Conservation (phyloP, 2,329 filamentous ascomycete species). For the Ceratocystis cubensis region DNA sequence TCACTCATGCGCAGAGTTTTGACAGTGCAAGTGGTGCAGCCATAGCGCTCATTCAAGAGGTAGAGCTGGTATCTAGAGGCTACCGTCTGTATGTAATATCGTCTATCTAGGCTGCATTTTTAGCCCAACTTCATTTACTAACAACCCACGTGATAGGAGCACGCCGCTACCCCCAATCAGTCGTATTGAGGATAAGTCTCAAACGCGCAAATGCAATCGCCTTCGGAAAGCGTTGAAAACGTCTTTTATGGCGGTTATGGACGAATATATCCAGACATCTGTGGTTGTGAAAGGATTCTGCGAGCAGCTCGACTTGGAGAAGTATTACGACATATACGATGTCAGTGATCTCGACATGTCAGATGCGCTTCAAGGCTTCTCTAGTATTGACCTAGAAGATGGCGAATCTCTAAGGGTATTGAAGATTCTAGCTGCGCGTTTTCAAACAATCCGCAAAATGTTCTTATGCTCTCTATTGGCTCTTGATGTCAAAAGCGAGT, state of each 20-base stretch:
- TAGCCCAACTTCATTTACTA: slow-evolving; percentile 22
- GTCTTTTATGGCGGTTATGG: slow-evolving; percentile 57
- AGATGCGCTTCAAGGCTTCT: slow-evolving; percentile 54
- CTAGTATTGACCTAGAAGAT: slow-evolving; percentile 56
- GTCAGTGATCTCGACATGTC: slow-evolving; percentile 60
- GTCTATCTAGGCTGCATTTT: slow-evolving; percentile 5
- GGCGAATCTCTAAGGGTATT: slow-evolving; percentile 64
- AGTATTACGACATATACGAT: slow-evolving; percentile 84
- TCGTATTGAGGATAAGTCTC: slow-evolving; percentile 70
- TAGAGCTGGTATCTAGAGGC: slow-evolving; percentile 85
- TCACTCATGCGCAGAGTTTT: slow-evolving; percentile 65
- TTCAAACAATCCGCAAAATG: slow-evolving; percentile 70
- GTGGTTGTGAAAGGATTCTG: slow-evolving; percentile 58
- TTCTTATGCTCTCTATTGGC: slow-evolving; percentile 82
- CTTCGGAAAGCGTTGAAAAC: slow-evolving; percentile 64
- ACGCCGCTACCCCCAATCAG: slow-evolving; percentile 84
- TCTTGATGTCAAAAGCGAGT: slow-evolving; percentile 67
- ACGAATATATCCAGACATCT: slow-evolving; percentile 59
- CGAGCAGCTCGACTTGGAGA: slow-evolving; percentile 70
- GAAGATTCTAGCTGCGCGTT: slow-evolving; percentile 67
- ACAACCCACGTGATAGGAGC: slow-evolving; percentile 43
- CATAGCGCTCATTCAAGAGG: slow-evolving; percentile 76
- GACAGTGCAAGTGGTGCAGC: slow-evolving; percentile 66
- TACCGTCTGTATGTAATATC: slow-evolving; percentile 57
- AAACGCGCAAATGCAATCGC: slow-evolving; percentile 65